phyloP scores from a whole-genome alignment of 148 eudicot species.

The Vaccinium myrtillus region DNA sequence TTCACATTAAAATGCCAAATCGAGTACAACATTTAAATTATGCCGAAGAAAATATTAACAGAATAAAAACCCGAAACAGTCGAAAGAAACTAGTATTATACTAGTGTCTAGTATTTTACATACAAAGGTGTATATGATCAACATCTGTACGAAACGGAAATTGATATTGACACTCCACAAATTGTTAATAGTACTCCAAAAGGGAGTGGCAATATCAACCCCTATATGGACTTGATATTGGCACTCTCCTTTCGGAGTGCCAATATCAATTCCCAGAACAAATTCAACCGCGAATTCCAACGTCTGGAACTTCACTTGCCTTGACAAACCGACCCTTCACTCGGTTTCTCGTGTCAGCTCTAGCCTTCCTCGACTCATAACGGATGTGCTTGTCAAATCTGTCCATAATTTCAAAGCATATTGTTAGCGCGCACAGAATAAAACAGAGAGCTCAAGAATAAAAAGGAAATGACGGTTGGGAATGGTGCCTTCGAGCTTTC shows the following conservation, averaged over 20 bases:
- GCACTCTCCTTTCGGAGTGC: too few relatives aligned
- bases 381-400: constrained; percentile 22
- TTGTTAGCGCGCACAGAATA: not conserved
- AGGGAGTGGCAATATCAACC: too few relatives aligned
- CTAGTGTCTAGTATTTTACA: not conserved
- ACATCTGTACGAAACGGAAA: not conserved
- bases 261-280: not conserved
- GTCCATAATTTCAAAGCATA: not conserved
- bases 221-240: too few relatives aligned
- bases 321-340: constrained; percentile 29
- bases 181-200: too few relatives aligned
- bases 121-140: not conserved
- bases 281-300: not conserved
- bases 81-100: not conserved
- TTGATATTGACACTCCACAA: too few relatives aligned
- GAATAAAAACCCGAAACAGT: not conserved
- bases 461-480: not conserved
- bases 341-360: constrained; percentile 28
- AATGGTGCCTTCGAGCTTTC: constrained; percentile 9
- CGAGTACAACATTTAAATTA: not conserved
- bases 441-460: not conserved
- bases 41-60: not conserved
- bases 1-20: not conserved
- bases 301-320: constrained; percentile 16
- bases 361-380: constrained; percentile 25